These are phyloP conservation scores for Backusella morwellensis DNA, from an alignment of 192 early-diverging fungal genomes.

Conservation along the genomic window DNA sequence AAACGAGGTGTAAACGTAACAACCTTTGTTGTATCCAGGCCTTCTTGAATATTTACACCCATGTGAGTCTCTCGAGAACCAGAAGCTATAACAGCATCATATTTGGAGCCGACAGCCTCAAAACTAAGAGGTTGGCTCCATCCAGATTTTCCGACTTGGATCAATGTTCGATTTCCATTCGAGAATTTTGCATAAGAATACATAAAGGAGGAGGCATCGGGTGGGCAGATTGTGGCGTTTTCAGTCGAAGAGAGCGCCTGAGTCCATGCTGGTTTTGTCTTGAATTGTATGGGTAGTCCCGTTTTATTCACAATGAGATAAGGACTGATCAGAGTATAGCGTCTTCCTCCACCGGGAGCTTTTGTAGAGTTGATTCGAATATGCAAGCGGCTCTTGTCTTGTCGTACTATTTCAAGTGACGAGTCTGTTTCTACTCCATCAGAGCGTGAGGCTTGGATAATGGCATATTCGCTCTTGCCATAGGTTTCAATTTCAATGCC, in stretches of 20 bases:
- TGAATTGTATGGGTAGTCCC: conserved; percentile 49
- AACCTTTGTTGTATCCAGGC: conserved; percentile 84
- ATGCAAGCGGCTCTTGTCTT: not conserved
- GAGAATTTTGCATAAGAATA: conserved; percentile 92
- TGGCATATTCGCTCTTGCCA: not conserved
- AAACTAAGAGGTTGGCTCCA: conserved; percentile 92
- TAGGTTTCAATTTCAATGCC: conserved; percentile 2
- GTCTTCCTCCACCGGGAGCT: conserved; percentile 40
- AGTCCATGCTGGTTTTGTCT: conserved; percentile 79
- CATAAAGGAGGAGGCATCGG: conserved; percentile 70
- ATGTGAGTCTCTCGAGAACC: conserved; percentile 66
- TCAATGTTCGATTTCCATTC: conserved; percentile 76
- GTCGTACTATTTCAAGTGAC: conserved; percentile 5
- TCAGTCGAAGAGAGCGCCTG: conserved; percentile 73
- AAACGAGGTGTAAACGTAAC: conserved; percentile 90
- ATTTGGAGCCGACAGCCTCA: conserved; percentile 88
- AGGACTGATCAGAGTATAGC: conserved; percentile 69
- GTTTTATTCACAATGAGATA: conserved; percentile 84
- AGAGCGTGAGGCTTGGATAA: conserved; percentile 37
- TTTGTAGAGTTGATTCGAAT: conserved; percentile 8
- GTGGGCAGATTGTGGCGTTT: conserved; percentile 25
- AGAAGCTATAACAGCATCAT: conserved; percentile 64
- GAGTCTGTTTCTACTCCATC: conserved; percentile 53
- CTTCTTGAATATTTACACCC: conserved; percentile 84
- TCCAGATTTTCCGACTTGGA: conserved; percentile 71